Evolutionary conservation across 176 grass and related monocot genomes (phyloP).

Genomic region (Pontederia paniculata): DNA sequence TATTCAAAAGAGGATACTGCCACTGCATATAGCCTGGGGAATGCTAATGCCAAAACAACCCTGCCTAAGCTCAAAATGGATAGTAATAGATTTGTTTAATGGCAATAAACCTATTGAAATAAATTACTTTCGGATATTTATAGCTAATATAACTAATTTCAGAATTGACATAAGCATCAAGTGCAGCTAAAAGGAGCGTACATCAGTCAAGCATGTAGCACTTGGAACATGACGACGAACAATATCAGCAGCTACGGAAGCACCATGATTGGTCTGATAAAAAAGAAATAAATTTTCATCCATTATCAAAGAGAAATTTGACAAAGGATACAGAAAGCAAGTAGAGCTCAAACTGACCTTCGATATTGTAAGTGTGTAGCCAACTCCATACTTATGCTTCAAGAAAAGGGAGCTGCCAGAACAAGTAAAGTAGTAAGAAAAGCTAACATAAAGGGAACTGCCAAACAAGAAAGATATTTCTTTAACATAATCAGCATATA

Average conservation of each 20-base stretch:
- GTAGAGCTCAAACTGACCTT: slow-evolving; percentile 28
- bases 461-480: slow-evolving; percentile 10
- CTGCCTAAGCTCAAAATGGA: too few relatives aligned
- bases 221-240: slow-evolving; percentile 31
- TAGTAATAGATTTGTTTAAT: too few relatives aligned
- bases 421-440: too few relatives aligned
- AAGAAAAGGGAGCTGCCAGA: slow-evolving; percentile 37
- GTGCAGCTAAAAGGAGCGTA: slow-evolving; percentile 12
- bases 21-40: too few relatives aligned
- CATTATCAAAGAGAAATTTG: neutral
- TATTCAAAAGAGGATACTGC: too few relatives aligned
- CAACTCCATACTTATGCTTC: slow-evolving; percentile 39
- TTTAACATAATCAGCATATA: slow-evolving; percentile 5
- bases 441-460: slow-evolving; percentile 15
- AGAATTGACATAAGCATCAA: neutral
- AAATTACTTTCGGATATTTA: too few relatives aligned
- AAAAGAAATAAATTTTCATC: neutral
- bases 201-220: slow-evolving; percentile 38
- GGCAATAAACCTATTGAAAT: too few relatives aligned
- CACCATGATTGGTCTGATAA: slow-evolving; percentile 22
- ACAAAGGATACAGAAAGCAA: slow-evolving; percentile 1
- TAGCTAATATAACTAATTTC: too few relatives aligned
- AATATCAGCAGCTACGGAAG: slow-evolving; percentile 32
- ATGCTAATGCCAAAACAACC: too few relatives aligned
- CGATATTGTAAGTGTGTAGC: slow-evolving; percentile 41